phyloP scores from a whole-genome alignment of 768 basidiomycete species.

The Termitomyces titanicus region DNA sequence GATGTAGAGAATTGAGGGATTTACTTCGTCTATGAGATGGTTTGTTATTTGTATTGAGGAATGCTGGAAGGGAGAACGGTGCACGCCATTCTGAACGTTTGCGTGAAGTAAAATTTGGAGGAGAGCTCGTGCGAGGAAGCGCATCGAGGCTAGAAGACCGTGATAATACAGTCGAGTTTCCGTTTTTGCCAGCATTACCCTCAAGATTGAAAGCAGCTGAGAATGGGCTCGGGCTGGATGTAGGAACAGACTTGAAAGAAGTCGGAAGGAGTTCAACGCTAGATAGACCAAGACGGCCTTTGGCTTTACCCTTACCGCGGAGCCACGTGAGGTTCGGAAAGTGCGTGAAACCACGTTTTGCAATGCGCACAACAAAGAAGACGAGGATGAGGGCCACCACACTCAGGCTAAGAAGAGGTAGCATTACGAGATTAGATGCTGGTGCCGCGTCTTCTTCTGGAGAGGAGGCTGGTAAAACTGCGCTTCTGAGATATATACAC shows the following conservation, averaged over 20 bases:
- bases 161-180: slow-evolving; percentile 9
- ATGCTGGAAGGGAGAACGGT: slow-evolving; percentile 12
- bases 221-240: slow-evolving; percentile 11
- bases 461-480: slow-evolving; percentile 9
- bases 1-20: slow-evolving; percentile 13
- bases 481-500: slow-evolving; percentile 7
- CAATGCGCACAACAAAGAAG: slow-evolving; percentile 13
- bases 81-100: slow-evolving; percentile 9
- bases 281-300: slow-evolving; percentile 13
- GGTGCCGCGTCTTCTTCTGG: slow-evolving; percentile 4
- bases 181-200: slow-evolving; percentile 16
- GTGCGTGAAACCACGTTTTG: slow-evolving; percentile 14
- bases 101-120: slow-evolving; percentile 7
- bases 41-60: slow-evolving; percentile 10
- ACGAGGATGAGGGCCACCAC: slow-evolving; percentile 12
- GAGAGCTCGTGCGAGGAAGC: slow-evolving; percentile 8
- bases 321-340: slow-evolving; percentile 16
- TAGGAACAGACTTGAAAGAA: slow-evolving; percentile 13
- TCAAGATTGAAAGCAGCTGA: slow-evolving; percentile 13
- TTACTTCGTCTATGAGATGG: slow-evolving; percentile 17
- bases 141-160: slow-evolving; percentile 20
- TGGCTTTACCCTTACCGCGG: slow-evolving; percentile 17
- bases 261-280: slow-evolving; percentile 20
- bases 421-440: slow-evolving; percentile 11
- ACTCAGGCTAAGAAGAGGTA: slow-evolving; percentile 15